Base-by-base conservation (phyloP, 1,284 basidiomycete species). In the Neonothopanus nambi region DNA sequence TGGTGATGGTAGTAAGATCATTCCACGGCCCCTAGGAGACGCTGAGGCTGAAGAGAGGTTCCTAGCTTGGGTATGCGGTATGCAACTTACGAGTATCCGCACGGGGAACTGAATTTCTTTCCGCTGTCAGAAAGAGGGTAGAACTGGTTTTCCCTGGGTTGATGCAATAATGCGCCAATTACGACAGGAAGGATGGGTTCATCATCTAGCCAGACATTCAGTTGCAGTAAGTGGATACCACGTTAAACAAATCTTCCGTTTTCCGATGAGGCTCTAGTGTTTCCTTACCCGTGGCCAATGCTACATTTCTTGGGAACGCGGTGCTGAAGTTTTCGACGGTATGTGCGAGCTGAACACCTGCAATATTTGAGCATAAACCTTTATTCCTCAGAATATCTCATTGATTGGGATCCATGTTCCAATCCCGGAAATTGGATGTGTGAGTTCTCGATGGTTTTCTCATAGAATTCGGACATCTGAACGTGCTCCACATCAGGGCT, bases 251-350 rank as follows among this genome's bases (percentile, higher is more conserved):
- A n/a, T n/a, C 9, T 11, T 13, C 9, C 9, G 13, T 3, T 5
- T 9, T 21, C 33, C 21, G 23, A 39, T 47, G 30, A 23, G 13
- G 38, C 58, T 26, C 28, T 58, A 65, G 61, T 79, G 75, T 60
- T 80, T 77, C 64, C 65, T 80, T 18, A 76, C 76, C 8, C 68
- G 78, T 43, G 78, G 79, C 15, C 78, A 81, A 59, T 76, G 77
- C 59, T 80, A 80, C 65, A 75, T 80, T 57, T 74, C 73, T 7
- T 82, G 77, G 79, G 80, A 81, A 60, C 64, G 75, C 47, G 79
- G 80, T 24, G 75, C 74, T 54, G 77, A 80, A 57, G 73, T 78
- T 26, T 77, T 80, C 67, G 78, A 80, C 62, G 70, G 60, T 58
- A 48, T 59, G 57, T 42, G 15, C 36, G 21, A 33, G 30, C 8